Conservation (phyloP, 2,329 filamentous ascomycete genomes). For the Alternaria dauci region DNA sequence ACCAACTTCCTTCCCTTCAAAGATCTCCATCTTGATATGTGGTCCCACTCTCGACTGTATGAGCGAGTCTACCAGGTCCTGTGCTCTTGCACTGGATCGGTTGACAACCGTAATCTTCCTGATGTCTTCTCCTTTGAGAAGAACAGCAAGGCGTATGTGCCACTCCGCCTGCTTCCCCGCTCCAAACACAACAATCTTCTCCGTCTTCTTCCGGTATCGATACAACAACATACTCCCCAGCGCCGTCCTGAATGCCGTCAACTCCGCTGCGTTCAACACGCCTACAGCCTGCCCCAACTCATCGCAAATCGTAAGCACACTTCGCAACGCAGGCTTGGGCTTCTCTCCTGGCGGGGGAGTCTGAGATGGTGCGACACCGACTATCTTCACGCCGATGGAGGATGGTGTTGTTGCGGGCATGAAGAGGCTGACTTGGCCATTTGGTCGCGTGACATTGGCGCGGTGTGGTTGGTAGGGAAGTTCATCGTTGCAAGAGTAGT, state of each 20-base stretch:
- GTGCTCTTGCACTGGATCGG: slow-evolving; percentile 22
- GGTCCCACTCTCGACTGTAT: slow-evolving; percentile 4
- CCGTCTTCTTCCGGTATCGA: slow-evolving; percentile 20
- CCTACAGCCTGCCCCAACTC: slow-evolving; percentile 66
- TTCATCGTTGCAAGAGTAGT: slow-evolving; percentile 33
- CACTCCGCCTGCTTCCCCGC: slow-evolving; percentile 61
- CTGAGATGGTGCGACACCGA: slow-evolving; percentile 60
- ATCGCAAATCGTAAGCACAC: slow-evolving; percentile 69
- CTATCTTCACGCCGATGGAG: slow-evolving; percentile 75
- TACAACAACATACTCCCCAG: slow-evolving; percentile 72
- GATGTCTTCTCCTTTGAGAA: slow-evolving; percentile 49
- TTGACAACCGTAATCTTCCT: slow-evolving; percentile 36
- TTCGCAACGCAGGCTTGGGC: slow-evolving; percentile 58
- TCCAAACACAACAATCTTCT: slow-evolving; percentile 58
- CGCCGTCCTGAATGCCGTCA: slow-evolving; percentile 84
- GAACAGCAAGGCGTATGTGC: slow-evolving; percentile 58
- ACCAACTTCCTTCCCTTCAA: neutral
- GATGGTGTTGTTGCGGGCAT: slow-evolving; percentile 74
- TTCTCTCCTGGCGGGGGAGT: slow-evolving; percentile 24
- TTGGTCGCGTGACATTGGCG: slow-evolving; percentile 51
- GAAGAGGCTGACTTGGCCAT: slow-evolving; percentile 69
- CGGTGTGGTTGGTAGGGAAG: slow-evolving; percentile 55
- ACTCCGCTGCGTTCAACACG: slow-evolving; percentile 74
- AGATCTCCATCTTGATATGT: slow-evolving; percentile 1
- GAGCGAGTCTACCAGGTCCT: slow-evolving; percentile 17